Conservation (phyloP, 2,329 filamentous ascomycete species). For the Apiospora koreana region DNA sequence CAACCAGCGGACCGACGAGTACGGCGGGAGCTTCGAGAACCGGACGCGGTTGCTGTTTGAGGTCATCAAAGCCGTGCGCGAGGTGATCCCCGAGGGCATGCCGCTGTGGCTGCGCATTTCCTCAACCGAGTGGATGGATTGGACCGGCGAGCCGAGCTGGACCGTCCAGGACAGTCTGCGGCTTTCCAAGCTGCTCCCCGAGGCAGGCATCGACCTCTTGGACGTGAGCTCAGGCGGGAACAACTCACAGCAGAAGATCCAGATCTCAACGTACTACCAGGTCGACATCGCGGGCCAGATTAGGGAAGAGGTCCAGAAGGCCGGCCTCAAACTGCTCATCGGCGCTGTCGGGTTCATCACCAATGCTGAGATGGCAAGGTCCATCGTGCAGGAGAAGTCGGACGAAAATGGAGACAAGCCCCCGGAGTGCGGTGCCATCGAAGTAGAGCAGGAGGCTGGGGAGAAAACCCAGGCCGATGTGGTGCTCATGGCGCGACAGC, state of each 20-base stretch:
- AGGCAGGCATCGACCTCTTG: constrained; percentile 75
- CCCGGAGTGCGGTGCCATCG: constrained; percentile 37
- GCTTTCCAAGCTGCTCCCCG: constrained; percentile 70
- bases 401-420: constrained; percentile 40
- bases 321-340: constrained; percentile 59
- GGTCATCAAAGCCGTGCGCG: constrained; percentile 62
- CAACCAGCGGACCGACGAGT: constrained; percentile 70
- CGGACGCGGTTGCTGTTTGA: constrained; percentile 69
- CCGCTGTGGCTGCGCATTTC: constrained; percentile 69
- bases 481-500: constrained; percentile 73
- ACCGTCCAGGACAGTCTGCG: constrained; percentile 66
- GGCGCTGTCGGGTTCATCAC: constrained; percentile 76
- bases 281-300: constrained; percentile 70
- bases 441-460: constrained; percentile 42
- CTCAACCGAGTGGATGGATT: constrained; percentile 72
- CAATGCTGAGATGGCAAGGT: constrained; percentile 66
- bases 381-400: constrained; percentile 48
- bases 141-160: constrained; percentile 60
- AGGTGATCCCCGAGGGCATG: constrained; percentile 62
- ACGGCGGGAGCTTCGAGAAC: constrained; percentile 73
- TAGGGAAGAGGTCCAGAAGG: constrained; percentile 61
- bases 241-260: constrained; percentile 60
- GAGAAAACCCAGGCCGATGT: constrained; percentile 60
- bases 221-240: constrained; percentile 82
- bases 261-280: constrained; percentile 69